Conservation (phyloP, 2,329 filamentous ascomycete species). For the Colletotrichum tanaceti region DNA sequence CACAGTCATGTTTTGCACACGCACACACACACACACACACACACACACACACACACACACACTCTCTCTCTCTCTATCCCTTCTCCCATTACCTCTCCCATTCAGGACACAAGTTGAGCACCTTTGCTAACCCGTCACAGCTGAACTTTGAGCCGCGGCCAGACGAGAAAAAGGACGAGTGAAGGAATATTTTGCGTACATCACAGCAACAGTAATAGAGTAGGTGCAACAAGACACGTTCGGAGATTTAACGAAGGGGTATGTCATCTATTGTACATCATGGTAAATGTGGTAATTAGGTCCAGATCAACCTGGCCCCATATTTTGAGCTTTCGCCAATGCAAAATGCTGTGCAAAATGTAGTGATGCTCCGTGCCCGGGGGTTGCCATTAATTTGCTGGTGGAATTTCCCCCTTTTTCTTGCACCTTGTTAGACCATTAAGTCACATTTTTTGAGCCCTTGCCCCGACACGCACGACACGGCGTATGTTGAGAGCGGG, state of each 20-base stretch:
- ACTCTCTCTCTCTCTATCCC: no score
- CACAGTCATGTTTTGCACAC: no score
- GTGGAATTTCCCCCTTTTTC: slow-evolving; percentile 2
- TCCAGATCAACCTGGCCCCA: slow-evolving; percentile 4
- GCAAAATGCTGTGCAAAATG: slow-evolving; percentile 22
- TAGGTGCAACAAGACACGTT: neutral
- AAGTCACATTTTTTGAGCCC: slow-evolving; percentile 26
- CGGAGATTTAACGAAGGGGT: slow-evolving; percentile 21
- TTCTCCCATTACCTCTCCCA: neutral
- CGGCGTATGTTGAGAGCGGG: no score
- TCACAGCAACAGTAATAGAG: neutral
- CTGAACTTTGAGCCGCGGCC: slow-evolving; percentile 76
- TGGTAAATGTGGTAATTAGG: slow-evolving; percentile 33
- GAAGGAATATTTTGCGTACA: neutral
- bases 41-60: no score
- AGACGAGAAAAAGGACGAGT: slow-evolving; percentile 60
- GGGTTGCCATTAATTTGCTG: neutral
- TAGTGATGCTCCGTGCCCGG: slow-evolving; percentile 1
- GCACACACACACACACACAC: no score
- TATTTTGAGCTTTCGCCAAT: slow-evolving; percentile 23
- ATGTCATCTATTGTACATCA: slow-evolving; percentile 41
- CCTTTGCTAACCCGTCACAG: slow-evolving; percentile 55
- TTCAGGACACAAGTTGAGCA: neutral
- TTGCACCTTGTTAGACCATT: slow-evolving; percentile 25
- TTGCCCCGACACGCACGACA: neutral